These are phyloP conservation scores for Raddia guianensis DNA, from an alignment of 176 grass and related monocot species.

Conservation along the genomic window DNA sequence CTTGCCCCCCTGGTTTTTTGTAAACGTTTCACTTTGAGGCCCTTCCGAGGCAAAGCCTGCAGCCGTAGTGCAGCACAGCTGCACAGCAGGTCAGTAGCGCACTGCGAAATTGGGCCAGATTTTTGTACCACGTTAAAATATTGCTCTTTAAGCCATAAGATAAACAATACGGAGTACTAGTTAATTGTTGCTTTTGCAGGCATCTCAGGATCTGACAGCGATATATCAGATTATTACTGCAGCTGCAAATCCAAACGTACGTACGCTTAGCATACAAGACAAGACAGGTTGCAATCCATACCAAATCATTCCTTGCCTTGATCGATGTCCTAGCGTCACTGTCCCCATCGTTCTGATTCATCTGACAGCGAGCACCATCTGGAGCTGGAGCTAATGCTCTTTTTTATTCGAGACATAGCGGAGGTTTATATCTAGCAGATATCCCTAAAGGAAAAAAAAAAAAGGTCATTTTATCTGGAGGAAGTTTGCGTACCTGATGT, in stretches of 20 bases:
- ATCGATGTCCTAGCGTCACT: neutral
- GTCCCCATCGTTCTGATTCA: neutral
- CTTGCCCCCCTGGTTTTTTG: slow-evolving; percentile 19
- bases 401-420: too few relatives aligned
- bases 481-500: too few relatives aligned
- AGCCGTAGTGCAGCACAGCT: neutral
- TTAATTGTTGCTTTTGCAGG: too few relatives aligned
- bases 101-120: neutral
- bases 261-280: neutral
- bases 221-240: neutral
- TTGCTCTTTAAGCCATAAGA: neutral
- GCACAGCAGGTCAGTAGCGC: neutral
- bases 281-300: neutral
- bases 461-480: too few relatives aligned
- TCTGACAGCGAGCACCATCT: slow-evolving; percentile 25
- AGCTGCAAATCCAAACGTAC: neutral
- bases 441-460: too few relatives aligned
- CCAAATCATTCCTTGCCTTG: slow-evolving; percentile 27
- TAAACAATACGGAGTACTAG: neutral
- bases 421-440: too few relatives aligned
- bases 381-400: neutral
- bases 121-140: neutral
- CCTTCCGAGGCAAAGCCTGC: neutral
- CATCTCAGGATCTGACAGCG: neutral
- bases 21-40: neutral